phyloP scores from a whole-genome alignment of 78 protist species.

The Dictyostelium capitatum region DNA sequence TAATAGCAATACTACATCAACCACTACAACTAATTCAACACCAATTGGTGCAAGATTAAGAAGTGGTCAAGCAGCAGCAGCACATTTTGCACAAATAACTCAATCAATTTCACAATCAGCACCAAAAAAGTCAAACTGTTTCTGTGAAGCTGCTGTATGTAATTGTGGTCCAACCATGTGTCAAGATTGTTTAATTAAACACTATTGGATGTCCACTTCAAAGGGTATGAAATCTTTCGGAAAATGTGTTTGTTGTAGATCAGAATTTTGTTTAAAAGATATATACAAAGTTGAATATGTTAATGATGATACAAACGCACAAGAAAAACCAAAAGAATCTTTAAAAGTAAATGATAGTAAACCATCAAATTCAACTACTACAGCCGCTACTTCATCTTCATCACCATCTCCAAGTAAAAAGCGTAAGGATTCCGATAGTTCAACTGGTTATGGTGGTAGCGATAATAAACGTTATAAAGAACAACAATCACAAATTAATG shows the following conservation, averaged over 20 bases:
- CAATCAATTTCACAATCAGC: neutral
- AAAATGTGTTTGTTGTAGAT: conserved; percentile 67
- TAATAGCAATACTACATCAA: neutral
- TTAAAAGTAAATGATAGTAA: neutral
- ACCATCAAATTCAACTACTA: neutral
- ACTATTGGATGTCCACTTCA: conserved; percentile 48
- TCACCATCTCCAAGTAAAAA: neutral
- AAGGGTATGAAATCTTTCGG: conserved; percentile 42
- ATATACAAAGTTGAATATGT: conserved; percentile 42
- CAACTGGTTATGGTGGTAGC: neutral
- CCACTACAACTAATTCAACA: neutral
- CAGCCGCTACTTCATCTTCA: neutral
- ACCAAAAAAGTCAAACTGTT: conserved; percentile 18
- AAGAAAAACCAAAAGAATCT: neutral
- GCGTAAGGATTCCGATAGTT: neutral
- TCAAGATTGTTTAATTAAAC: conserved; percentile 40
- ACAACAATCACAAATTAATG: neutral
- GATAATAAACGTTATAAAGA: conserved; percentile 16
- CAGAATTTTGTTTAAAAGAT: conserved; percentile 74
- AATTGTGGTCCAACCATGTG: conserved; percentile 63
- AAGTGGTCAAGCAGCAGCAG: neutral
- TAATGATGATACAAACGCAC: neutral
- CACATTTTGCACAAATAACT: neutral
- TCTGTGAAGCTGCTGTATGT: conserved; percentile 36
- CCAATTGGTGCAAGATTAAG: neutral